These are phyloP conservation scores for Cladophialophora immunda DNA, from an alignment of 2,329 filamentous ascomycete species.

Conservation along the genomic window DNA sequence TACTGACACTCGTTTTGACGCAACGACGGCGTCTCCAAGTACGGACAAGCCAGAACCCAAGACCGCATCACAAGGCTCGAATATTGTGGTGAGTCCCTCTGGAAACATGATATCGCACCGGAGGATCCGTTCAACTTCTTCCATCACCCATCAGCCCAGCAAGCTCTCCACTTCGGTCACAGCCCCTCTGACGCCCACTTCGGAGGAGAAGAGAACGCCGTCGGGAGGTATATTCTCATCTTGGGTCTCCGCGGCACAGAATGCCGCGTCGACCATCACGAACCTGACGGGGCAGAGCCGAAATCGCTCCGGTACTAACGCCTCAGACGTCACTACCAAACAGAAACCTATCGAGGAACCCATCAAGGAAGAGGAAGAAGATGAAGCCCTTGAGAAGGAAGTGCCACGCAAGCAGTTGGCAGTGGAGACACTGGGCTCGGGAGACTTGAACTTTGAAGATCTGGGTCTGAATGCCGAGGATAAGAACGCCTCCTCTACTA, in stretches of 20 bases:
- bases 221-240: slow-evolving; percentile 81
- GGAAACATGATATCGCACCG: slow-evolving; percentile 79
- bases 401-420: slow-evolving; percentile 73
- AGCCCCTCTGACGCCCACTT: slow-evolving; percentile 77
- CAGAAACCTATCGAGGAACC: slow-evolving; percentile 41
- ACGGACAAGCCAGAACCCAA: slow-evolving; percentile 46
- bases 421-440: slow-evolving; percentile 86
- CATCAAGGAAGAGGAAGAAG: slow-evolving; percentile 42
- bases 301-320: slow-evolving; percentile 47
- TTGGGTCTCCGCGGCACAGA: slow-evolving; percentile 91
- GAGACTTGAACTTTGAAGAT: slow-evolving; percentile 88
- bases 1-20: slow-evolving; percentile 53
- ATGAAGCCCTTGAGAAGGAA: slow-evolving; percentile 48
- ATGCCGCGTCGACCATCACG: slow-evolving; percentile 82
- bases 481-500: slow-evolving; percentile 44
- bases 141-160: slow-evolving; percentile 71
- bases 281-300: slow-evolving; percentile 66
- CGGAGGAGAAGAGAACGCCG: slow-evolving; percentile 71
- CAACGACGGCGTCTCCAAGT: slow-evolving; percentile 45
- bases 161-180: slow-evolving; percentile 82
- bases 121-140: slow-evolving; percentile 66
- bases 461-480: slow-evolving; percentile 70
- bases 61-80: slow-evolving; percentile 47
- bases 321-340: slow-evolving; percentile 45
- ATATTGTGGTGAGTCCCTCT: slow-evolving; percentile 68